Conservation (phyloP, 371 early-diverging fungal species). For the Spraguea lophii region DNA sequence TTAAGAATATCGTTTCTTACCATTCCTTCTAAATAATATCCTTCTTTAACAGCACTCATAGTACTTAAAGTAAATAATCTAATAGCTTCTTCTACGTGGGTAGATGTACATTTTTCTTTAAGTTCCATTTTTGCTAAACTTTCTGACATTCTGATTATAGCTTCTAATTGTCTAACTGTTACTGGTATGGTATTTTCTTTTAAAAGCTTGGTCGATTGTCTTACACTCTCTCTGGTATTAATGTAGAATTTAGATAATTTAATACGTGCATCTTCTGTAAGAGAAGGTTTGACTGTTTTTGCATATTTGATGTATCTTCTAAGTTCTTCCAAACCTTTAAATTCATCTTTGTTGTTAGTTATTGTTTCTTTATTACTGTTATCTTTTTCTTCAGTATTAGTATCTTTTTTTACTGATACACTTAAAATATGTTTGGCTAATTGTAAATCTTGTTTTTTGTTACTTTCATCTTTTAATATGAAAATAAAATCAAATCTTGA, state of each 20-base stretch:
- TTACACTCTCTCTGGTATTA: conserved; percentile 63
- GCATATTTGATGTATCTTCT: conserved; percentile 44
- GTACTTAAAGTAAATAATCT: conserved; percentile 87
- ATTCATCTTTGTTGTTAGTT: not conserved
- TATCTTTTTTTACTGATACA: conserved; percentile 19
- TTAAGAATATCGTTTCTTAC: conserved; percentile 25
- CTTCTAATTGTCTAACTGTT: conserved; percentile 93
- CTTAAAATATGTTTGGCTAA: conserved; percentile 40
- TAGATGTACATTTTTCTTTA: conserved; percentile 59
- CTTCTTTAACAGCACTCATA: conserved; percentile 59
- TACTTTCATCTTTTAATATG: conserved; percentile 70
- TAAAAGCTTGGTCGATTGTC: conserved; percentile 54
- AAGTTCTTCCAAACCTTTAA: conserved; percentile 22
- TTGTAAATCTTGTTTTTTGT: conserved; percentile 57
- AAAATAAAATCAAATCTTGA: conserved; percentile 89
- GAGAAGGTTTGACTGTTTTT: conserved; percentile 29
- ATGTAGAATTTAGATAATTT: conserved; percentile 73
- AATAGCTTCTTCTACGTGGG: conserved; percentile 92
- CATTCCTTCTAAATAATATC: conserved; percentile 47
- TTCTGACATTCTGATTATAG: conserved; percentile 93
- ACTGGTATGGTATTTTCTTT: conserved; percentile 84
- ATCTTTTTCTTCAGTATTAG: conserved; percentile 1
- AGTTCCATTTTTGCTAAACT: conserved; percentile 84
- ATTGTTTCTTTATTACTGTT: not conserved
- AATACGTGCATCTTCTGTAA: conserved; percentile 35